A percentile compares a stretch with the other conserved stretches of the same genome.
phyloP scores from a whole-genome alignment of 192 early-diverging fungal species.

The Dissophora ornata region DNA sequence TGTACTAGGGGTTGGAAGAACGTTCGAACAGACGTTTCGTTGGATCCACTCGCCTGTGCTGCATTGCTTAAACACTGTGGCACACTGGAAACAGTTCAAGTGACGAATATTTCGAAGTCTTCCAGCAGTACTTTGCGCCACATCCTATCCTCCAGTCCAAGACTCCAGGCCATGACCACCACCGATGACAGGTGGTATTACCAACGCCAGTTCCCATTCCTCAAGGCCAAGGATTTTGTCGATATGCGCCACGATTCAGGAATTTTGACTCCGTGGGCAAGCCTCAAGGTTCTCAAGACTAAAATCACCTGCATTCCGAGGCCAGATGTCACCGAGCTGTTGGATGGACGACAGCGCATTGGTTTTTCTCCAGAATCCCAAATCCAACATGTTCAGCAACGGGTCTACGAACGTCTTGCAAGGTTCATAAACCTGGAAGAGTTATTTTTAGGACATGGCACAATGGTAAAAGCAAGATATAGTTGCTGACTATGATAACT shows the following conservation, averaged over 20 bases:
- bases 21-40: slow-evolving; percentile 6
- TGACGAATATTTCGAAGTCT: slow-evolving; percentile 1
- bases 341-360: slow-evolving; percentile 3
- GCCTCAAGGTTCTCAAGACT: slow-evolving; percentile 13
- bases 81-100: slow-evolving; percentile 8
- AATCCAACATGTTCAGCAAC: slow-evolving; percentile 1
- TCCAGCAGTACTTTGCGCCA: slow-evolving; percentile 9
- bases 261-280: slow-evolving; percentile 4
- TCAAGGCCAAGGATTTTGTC: slow-evolving; percentile 10
- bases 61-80: slow-evolving; percentile 1
- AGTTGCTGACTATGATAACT: background rate
- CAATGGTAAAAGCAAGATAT: background rate
- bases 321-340: slow-evolving; percentile 13
- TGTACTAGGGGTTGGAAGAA: slow-evolving; percentile 6
- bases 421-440: slow-evolving; percentile 19
- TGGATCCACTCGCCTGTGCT: background rate
- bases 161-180: slow-evolving; percentile 4
- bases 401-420: slow-evolving; percentile 12
- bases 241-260: background rate
- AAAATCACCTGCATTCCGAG: slow-evolving; percentile 9
- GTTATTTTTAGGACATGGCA: slow-evolving; percentile 3
- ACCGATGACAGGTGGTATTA: slow-evolving; percentile 8
- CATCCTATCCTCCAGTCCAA: slow-evolving; percentile 13
- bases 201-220: background rate
- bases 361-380: background rate